Evolutionary conservation across 805 yeast genomes (phyloP).

Genomic region (Candida hungchunana): DNA sequence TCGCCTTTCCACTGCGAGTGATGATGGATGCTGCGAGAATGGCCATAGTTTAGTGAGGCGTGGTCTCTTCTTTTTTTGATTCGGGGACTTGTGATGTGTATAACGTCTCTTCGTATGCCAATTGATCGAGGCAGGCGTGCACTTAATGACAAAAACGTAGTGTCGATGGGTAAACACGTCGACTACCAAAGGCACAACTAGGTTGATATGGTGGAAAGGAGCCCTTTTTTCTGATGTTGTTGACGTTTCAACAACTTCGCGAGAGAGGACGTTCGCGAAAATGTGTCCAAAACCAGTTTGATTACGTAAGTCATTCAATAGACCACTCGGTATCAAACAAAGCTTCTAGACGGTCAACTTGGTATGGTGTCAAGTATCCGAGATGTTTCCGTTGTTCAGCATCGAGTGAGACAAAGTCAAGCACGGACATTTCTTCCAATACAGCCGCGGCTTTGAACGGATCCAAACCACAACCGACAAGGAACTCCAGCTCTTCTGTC

Average conservation of each 20-base stretch:
- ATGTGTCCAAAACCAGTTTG: too few relatives aligned
- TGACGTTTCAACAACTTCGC: slow-evolving; percentile 18
- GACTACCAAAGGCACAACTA: neutral
- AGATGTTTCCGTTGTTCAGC: slow-evolving; percentile 4
- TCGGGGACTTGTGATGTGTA: slow-evolving; percentile 5
- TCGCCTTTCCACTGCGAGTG: slow-evolving; percentile 88
- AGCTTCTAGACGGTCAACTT: neutral
- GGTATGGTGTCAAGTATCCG: slow-evolving; percentile 1
- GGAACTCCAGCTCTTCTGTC: slow-evolving; percentile 3
- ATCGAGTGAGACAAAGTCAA: slow-evolving; percentile 8
- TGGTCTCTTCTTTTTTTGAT: neutral
- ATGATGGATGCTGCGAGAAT: slow-evolving; percentile 93
- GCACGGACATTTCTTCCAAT: slow-evolving; percentile 3
- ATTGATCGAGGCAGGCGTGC: neutral
- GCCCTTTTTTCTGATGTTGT: slow-evolving; percentile 7
- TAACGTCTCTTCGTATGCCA: neutral
- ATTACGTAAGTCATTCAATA: too few relatives aligned
- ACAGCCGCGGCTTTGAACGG: slow-evolving; percentile 12
- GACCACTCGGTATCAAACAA: slow-evolving; percentile 13
- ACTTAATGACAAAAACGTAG: neutral
- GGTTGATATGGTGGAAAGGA: neutral
- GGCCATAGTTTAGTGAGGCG: slow-evolving; percentile 39
- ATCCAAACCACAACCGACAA: slow-evolving; percentile 18
- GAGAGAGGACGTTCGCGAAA: too few relatives aligned
- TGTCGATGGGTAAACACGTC: neutral